Evolutionary conservation across 2,329 filamentous ascomycete genomes (phyloP).

Genomic region (Penicillium nordicum): DNA sequence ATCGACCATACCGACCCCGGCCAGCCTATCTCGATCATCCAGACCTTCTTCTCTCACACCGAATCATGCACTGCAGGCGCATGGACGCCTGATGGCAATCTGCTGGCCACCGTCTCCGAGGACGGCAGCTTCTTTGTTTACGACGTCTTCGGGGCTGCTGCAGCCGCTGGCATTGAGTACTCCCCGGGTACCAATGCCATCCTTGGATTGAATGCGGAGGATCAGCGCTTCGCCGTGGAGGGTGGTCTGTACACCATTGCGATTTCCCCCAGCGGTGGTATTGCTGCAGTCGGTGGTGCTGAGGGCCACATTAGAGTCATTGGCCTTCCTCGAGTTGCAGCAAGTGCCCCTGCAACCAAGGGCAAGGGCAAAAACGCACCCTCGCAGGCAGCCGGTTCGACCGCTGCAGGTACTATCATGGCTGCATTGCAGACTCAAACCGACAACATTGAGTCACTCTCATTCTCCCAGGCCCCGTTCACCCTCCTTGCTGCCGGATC

Average conservation of each 20-base stretch:
- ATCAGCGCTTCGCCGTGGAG: slow-evolving; percentile 88
- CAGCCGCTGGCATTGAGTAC: slow-evolving; percentile 58
- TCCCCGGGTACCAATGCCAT: slow-evolving; percentile 61
- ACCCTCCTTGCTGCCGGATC: slow-evolving; percentile 61
- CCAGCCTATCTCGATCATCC: slow-evolving; percentile 71
- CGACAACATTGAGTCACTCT: slow-evolving; percentile 73
- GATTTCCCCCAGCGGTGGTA: slow-evolving; percentile 72
- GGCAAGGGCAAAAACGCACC: slow-evolving; percentile 49
- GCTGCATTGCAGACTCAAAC: slow-evolving; percentile 77
- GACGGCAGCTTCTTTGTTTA: slow-evolving; percentile 87
- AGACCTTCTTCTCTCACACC: slow-evolving; percentile 90
- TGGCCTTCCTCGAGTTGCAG: slow-evolving; percentile 66
- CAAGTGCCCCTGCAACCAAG: slow-evolving; percentile 46
- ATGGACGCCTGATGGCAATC: slow-evolving; percentile 82
- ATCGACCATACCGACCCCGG: slow-evolving; percentile 64
- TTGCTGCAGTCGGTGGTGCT: slow-evolving; percentile 83
- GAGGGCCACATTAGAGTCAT: slow-evolving; percentile 82
- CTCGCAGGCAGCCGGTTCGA: slow-evolving; percentile 35
- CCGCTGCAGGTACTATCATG: slow-evolving; percentile 67
- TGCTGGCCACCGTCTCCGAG: slow-evolving; percentile 85
- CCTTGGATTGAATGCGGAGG: slow-evolving; percentile 71
- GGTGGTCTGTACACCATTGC: slow-evolving; percentile 88
- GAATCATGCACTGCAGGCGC: slow-evolving; percentile 80
- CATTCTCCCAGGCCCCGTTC: slow-evolving; percentile 60
- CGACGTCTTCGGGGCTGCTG: slow-evolving; percentile 81